Base-by-base conservation (phyloP, 75 land plant genomes). In the Pinus albicaulis region DNA sequence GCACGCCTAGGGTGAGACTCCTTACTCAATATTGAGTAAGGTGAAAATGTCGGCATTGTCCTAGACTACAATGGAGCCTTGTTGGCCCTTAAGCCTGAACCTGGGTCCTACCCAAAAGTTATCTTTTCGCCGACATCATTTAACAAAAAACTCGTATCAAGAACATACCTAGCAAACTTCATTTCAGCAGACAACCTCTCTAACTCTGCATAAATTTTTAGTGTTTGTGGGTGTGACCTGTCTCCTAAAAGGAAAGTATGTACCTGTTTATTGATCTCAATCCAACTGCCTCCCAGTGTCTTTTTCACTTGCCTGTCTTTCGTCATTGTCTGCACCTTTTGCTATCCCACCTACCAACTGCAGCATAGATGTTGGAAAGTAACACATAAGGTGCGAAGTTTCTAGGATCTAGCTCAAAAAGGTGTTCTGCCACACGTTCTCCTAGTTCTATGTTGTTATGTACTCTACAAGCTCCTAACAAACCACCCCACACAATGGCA, bases 201-300 rank as follows among this genome's bases (percentile, higher is more conserved):
- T 16, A 79, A 20, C 76, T 70, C 26, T 41, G 38, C 24, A 57
- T 70, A 77, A 28, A 62, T 62, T 26, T 62, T 12, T 5, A 25
- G 16, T 15, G 34, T 62, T 62, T 62, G 65, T 26, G 34, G 65
- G 25, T 62, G 65, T 26, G 53, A 62, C 28, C 61, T 59, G 61
- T 62, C 65, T 62, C 65, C 65, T 14, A 26, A 17, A 62, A 13
- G 28, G 15, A 62, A 62, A 25, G 13, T 5, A 62, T 62, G 64
- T 61, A 61, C 34, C 64, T 24, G 25, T 61, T 25, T 61, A 61
- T 61, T 13, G 3, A 80, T 72, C 57, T 80, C 81, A 59, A 84
- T 62, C 86, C 86, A 84, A 70, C 76, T 84, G 59, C 80, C 55
- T 41, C 79, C 86, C 26, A 82, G 80, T 70, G 16, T 70, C 52